These are phyloP conservation scores for Mycocentrospora acerina DNA, from an alignment of 2,329 filamentous ascomycete species.

Conservation along the genomic window DNA sequence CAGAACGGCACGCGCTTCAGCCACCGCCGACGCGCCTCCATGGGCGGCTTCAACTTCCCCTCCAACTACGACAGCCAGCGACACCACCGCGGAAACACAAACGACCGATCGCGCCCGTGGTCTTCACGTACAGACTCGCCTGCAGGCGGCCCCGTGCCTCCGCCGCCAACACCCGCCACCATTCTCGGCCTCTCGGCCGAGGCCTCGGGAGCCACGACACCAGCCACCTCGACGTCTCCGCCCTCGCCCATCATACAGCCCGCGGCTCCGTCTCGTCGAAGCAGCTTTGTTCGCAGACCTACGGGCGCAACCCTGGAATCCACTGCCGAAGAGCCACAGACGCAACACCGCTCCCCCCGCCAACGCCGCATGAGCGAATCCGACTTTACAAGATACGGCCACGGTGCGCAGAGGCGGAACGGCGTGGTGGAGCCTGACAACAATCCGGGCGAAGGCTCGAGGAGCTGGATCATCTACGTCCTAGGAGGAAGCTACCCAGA, in stretches of 20 bases:
- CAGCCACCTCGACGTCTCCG: conserved; percentile 32
- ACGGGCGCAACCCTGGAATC: conserved; percentile 46
- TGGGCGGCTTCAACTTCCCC: conserved; percentile 55
- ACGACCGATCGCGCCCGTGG: conserved; percentile 46
- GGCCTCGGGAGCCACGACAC: conserved; percentile 54
- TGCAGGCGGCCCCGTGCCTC: conserved; percentile 60
- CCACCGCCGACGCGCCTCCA: conserved; percentile 55
- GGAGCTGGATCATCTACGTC: conserved; percentile 73
- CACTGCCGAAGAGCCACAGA: conserved; percentile 44
- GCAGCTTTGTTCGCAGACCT: conserved; percentile 42
- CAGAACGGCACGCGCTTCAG: conserved; percentile 58
- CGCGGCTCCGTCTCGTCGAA: conserved; percentile 40
- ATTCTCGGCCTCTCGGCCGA: conserved; percentile 58
- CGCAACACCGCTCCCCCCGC: conserved; percentile 45
- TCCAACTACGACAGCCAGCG: conserved; percentile 56
- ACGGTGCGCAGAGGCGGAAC: conserved; percentile 63
- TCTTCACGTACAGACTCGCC: conserved; percentile 54
- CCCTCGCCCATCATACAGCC: conserved; percentile 40
- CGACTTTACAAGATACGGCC: conserved; percentile 62
- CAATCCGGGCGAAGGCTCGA: conserved; percentile 58
- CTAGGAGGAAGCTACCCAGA: conserved; percentile 69
- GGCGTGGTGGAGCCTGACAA: conserved; percentile 61
- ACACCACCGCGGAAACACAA: conserved; percentile 48
- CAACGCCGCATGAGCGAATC: conserved; percentile 61
- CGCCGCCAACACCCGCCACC: conserved; percentile 62